Evolutionary conservation across 495 filamentous ascomycete species (phyloP), one percentile per base, ranked within the genome.

Genomic region (Lineolata rhizophorae): DNA sequence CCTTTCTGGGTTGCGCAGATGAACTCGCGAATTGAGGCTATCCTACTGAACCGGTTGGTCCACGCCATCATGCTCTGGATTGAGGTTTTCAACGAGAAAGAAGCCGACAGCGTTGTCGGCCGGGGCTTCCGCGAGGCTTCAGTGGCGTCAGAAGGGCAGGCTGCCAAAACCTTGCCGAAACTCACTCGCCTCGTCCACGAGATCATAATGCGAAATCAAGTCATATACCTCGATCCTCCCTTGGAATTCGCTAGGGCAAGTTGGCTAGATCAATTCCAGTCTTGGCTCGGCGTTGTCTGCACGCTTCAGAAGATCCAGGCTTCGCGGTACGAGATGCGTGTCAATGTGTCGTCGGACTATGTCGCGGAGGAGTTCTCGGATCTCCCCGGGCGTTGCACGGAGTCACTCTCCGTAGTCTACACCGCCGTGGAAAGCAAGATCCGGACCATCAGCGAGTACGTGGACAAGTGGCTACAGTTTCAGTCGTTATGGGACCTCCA

Each of bases 401-500:
- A 70, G 20, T 71, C 71, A 22, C 64, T 99, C 11, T 62, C 68
- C 20, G 60, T 72, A 38, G 82, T 90, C 1, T 93, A 94, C 46
- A 60, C 55, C 16, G 70, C 68, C 1, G 61, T 99, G 12, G 84
- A 95, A 46, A 60, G 64, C 21, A 85, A 79, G 52, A 50, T 94
- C 10, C 56, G 61, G 12, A 68, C 71, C 13, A 76, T 94, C 20
- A 65, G 74, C 12, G 55, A 55, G 12, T 99, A 95, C 48, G 77
- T 95, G 8, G 78, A 92, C 45, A 82, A 93, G 54, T 99, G 87
- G 87, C 58, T 95, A 21, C 87, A 92, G 46, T 99, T 95, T 54
- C 87, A 99, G 54, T 93, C 85, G 2, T 64, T 99, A 14, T 99
- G 87, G 87, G 87, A 99, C 56, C 58, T 99, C 35, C 83, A 90